Percentiles rank a stretch among this genome's conserved stretches.
Evolutionary conservation across 2,329 filamentous ascomycete genomes (phyloP).

Genomic region (Exophiala lecanii-corni): DNA sequence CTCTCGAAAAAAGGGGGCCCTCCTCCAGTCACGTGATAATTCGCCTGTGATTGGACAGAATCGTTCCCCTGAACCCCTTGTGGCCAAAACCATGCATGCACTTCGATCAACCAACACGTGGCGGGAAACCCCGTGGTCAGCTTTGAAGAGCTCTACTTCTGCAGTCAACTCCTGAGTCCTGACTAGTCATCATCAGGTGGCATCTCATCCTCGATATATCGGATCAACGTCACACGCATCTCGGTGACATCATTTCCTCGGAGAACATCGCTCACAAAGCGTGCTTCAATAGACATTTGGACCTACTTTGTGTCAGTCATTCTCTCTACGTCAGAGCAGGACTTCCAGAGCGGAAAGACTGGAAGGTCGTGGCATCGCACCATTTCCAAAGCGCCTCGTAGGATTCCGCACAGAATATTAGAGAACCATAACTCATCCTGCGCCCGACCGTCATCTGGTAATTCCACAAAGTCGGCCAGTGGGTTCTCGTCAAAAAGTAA

Average conservation of each 20-base stretch:
- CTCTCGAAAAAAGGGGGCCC: too few species aligned
- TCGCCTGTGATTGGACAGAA: too few species aligned
- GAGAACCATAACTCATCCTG: conserved; percentile 99
- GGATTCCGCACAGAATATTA: conserved; percentile 90
- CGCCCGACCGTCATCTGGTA: conserved; percentile 90
- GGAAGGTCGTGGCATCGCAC: conserved; percentile 46
- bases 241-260: conserved; percentile 94
- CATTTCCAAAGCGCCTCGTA: conserved; percentile 92
- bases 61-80: too few species aligned
- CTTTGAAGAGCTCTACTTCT: too few species aligned
- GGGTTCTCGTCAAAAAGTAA: conserved; percentile 96
- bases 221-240: conserved; percentile 86
- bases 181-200: conserved; percentile 87
- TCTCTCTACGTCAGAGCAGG: not conserved
- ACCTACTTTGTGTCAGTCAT: conserved; percentile 45
- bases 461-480: conserved; percentile 91
- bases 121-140: too few species aligned
- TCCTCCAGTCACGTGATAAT: too few species aligned
- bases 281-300: conserved; percentile 97
- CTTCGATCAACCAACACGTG: too few species aligned
- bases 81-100: too few species aligned
- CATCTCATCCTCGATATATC: conserved; percentile 96
- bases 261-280: conserved; percentile 90
- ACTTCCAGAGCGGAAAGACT: too few species aligned
- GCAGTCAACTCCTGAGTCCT: too few species aligned